phyloP scores from a whole-genome alignment of 2,329 filamentous ascomycete species.

The Alternaria longipes region DNA sequence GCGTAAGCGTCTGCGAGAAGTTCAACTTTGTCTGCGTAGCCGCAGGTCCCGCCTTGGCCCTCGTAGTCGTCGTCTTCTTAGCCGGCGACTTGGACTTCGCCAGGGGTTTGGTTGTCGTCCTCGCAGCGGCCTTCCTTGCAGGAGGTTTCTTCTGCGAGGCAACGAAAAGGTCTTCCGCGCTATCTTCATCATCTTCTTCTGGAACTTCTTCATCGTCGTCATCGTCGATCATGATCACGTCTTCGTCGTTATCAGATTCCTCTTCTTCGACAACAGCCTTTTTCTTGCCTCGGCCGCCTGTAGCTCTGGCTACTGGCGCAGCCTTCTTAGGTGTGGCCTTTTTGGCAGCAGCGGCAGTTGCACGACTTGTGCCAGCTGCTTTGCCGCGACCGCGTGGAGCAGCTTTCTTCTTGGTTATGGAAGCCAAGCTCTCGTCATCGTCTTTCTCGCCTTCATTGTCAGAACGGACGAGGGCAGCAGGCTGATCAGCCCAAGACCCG shows the following conservation, averaged over 20 bases:
- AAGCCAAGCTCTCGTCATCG: constrained; percentile 44
- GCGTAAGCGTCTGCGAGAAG: constrained; percentile 52
- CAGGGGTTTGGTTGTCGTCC: constrained; percentile 21
- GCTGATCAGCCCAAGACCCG: constrained; percentile 83
- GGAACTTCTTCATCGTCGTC: constrained; percentile 54
- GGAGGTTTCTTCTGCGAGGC: constrained; percentile 41
- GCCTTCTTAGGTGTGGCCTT: constrained; percentile 47
- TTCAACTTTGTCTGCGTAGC: constrained; percentile 53
- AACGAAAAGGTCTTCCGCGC: constrained; percentile 57
- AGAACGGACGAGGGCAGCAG: constrained; percentile 68
- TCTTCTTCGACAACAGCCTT: constrained; percentile 53
- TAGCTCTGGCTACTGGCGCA: constrained; percentile 45
- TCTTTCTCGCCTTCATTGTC: constrained; percentile 60
- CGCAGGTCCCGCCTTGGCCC: constrained; percentile 25
- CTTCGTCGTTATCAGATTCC: constrained; percentile 51
- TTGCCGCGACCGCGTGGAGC: constrained; percentile 58
- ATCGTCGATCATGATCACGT: constrained; percentile 57
- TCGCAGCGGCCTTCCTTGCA: constrained; percentile 38
- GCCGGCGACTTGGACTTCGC: constrained; percentile 36
- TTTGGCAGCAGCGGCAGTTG: constrained; percentile 39
- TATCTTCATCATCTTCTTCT: constrained; percentile 45
- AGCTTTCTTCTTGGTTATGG: constrained; percentile 49
- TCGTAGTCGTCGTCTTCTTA: constrained; percentile 36
- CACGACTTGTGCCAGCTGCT: constrained; percentile 50
- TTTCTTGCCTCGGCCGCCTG: constrained; percentile 52